Evolutionary conservation across 257 asterid genomes (phyloP), one percentile per base, ranked within the genome.

Genomic region (Solanum chmielewskii): DNA sequence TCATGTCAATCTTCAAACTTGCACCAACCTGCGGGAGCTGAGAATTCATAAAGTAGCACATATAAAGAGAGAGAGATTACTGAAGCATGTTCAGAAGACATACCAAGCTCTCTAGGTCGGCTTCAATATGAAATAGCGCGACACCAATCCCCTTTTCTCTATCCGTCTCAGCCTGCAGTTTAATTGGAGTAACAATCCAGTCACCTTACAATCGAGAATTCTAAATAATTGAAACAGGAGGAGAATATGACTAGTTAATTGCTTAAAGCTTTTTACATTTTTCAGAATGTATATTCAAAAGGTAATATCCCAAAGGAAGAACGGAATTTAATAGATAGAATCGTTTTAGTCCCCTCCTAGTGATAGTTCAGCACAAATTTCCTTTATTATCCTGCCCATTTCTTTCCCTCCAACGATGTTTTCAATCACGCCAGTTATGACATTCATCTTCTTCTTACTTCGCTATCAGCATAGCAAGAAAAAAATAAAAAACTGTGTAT

Each of bases 31-130:
- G 93, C 84, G 60, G 76, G 20, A 78, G 56, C 84, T 15, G 31
- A 73, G 71, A 45, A 81, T 35, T 77, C 37, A 86, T 15, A 44
- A 74, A 52, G 47, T 23, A 60, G 84, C 83, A 84, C 64, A 75
- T 4, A 35, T 75, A 71, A 20, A 23, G 73, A 49, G 59, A 45
- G 56, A 83, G 9, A 8, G 6, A 29, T 45, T 2, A 83, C 42
- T 83, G n/a, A 49, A 15, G 60, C 56, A 85, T 66, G 45, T 66
- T 77, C 81, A 12, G 62, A 86, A 39, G 84, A 75, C 88, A 71
- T 93, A 96, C 99, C 99, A 95, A 92, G 89, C 91, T 88, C 81
- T 96, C 98, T 86, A 92, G 76, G 90, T 92, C 87, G 76, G 98
- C 94, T 91, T 95, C 99, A 64, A 96, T 90, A 20, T 93, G 97